These are phyloP conservation scores for Chaetomiaceae sp. DNA, from an alignment of 2,329 filamentous ascomycete genomes.

Conservation along the genomic window DNA sequence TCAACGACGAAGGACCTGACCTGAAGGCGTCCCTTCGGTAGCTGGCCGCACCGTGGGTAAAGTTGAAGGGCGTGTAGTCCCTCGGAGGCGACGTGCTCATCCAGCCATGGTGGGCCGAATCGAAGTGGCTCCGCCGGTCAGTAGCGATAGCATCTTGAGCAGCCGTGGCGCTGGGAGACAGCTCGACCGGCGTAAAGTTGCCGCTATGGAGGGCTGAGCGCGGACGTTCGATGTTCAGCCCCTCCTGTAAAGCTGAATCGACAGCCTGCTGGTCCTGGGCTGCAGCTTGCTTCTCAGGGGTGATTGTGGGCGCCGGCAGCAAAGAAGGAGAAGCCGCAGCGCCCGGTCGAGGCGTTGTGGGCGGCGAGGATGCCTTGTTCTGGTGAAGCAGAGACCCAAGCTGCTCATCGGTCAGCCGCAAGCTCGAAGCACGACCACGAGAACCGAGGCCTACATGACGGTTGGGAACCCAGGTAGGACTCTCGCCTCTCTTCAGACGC, in stretches of 20 bases:
- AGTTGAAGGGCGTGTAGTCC: constrained; percentile 45
- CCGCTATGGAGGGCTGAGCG: constrained; percentile 69
- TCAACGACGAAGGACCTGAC: constrained; percentile 55
- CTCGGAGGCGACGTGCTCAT: constrained; percentile 54
- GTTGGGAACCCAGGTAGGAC: constrained; percentile 67
- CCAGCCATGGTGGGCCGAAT: constrained; percentile 37
- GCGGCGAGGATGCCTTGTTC: constrained; percentile 34
- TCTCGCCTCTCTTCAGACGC: constrained; percentile 74
- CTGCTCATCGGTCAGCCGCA: constrained; percentile 27
- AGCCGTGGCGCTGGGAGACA: constrained; percentile 24
- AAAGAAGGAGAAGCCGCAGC: constrained; percentile 37
- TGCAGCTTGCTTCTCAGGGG: constrained; percentile 40
- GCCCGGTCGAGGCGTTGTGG: constrained; percentile 33
- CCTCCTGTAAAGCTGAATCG: constrained; percentile 46
- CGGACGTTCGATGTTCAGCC: constrained; percentile 71
- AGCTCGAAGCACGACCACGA: background rate
- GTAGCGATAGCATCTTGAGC: constrained; percentile 17
- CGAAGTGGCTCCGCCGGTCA: constrained; percentile 13
- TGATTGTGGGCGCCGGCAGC: constrained; percentile 45
- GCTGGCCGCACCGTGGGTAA: constrained; percentile 34
- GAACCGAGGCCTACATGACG: constrained; percentile 47
- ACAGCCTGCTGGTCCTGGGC: constrained; percentile 32
- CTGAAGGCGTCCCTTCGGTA: constrained; percentile 36
- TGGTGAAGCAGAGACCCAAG: constrained; percentile 40
- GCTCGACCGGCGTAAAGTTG: constrained; percentile 53